Percentiles rank a stretch among this genome's conserved stretches.
These are phyloP conservation scores for Pseudogymnoascus sp. DNA, from an alignment of 2,329 filamentous ascomycete species.

Conservation along the genomic window DNA sequence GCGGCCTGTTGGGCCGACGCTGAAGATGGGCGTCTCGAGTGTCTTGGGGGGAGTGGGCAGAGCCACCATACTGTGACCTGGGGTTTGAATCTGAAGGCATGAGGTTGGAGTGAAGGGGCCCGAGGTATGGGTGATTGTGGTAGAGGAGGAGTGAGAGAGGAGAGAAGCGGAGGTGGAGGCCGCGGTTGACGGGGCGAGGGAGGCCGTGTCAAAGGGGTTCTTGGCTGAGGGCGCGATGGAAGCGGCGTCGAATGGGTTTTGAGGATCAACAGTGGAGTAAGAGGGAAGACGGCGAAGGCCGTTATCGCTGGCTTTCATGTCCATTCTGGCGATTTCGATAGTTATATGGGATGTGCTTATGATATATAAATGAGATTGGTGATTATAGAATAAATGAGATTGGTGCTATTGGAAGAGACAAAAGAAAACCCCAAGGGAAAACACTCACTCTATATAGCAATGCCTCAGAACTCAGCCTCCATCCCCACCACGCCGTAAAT, in stretches of 20 bases:
- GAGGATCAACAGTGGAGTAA: background rate
- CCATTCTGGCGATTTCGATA: background rate
- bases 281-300: background rate
- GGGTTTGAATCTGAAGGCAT: slow-evolving; percentile 41
- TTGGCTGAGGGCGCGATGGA: background rate
- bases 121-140: slow-evolving; percentile 10
- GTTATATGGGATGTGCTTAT: background rate
- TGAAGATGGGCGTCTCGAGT: slow-evolving; percentile 37
- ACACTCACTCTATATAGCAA: background rate
- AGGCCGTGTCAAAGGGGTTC: slow-evolving; percentile 1
- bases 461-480: background rate
- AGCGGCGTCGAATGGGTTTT: background rate
- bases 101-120: slow-evolving; percentile 35
- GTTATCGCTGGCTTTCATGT: background rate
- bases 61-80: slow-evolving; percentile 37
- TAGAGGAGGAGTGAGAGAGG: slow-evolving; percentile 10
- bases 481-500: background rate
- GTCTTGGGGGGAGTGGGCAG: slow-evolving; percentile 33
- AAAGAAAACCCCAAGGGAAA: background rate
- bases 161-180: background rate
- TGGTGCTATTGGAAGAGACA: background rate
- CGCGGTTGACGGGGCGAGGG: background rate
- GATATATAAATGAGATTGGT: background rate
- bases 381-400: background rate
- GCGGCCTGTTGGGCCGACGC: slow-evolving; percentile 29